Percentiles rank a stretch among this genome's conserved stretches.
Conservation (phyloP, 176 grass and related monocot genomes). For the Carex myosuroides region DNA sequence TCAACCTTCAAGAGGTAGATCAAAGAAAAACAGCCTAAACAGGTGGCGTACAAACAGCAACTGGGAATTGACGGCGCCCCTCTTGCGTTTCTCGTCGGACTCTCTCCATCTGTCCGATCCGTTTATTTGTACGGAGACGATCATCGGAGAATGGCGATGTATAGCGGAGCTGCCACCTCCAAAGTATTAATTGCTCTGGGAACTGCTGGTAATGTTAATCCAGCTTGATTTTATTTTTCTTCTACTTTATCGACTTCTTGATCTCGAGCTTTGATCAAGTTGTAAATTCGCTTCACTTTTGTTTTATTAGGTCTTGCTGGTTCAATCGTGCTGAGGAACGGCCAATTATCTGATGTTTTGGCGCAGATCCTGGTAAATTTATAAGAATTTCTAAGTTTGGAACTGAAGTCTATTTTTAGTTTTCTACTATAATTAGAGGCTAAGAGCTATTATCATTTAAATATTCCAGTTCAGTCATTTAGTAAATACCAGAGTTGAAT, state of each 20-base stretch:
- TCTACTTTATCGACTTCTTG: background rate
- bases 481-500: background rate
- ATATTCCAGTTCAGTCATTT: background rate
- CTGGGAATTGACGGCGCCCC: background rate
- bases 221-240: background rate
- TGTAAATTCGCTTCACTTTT: background rate
- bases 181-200: conserved; percentile 87
- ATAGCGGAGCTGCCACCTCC: conserved; percentile 64
- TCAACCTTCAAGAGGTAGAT: conserved; percentile 20
- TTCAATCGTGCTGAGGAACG: conserved; percentile 77
- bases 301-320: conserved; percentile 54
- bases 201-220: conserved; percentile 41
- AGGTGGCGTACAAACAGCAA: background rate
- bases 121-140: background rate
- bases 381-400: conserved; percentile 4
- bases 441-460: background rate
- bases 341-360: conserved; percentile 73
- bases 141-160: conserved; percentile 62
- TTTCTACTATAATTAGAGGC: background rate
- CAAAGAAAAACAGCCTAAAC: background rate
- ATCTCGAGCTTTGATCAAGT: background rate
- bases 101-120: background rate
- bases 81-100: background rate
- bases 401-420: background rate
- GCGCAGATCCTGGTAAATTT: conserved; percentile 61